Evolutionary conservation across 2,329 filamentous ascomycete species (phyloP).

Genomic region (Cercospora brassicicola): DNA sequence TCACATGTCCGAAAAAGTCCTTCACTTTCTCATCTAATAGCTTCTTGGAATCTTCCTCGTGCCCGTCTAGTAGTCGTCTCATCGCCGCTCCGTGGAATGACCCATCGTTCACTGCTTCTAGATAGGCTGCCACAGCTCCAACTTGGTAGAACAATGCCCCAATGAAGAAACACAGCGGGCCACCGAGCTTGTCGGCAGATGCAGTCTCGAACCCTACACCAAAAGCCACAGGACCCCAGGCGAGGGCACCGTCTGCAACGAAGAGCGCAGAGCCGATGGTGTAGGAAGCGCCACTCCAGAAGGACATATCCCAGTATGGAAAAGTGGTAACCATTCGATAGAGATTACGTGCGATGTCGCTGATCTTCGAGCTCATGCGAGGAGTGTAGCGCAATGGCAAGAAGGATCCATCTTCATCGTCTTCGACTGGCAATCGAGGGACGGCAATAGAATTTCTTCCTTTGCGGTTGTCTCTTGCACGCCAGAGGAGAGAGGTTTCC

Average conservation of each 20-base stretch:
- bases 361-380: slow-evolving; percentile 14
- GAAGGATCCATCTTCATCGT: slow-evolving; percentile 9
- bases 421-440: slow-evolving; percentile 11
- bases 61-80: slow-evolving; percentile 31
- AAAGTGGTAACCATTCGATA: slow-evolving; percentile 32
- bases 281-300: slow-evolving; percentile 34
- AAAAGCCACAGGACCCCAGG: slow-evolving; percentile 29
- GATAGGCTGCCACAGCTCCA: slow-evolving; percentile 33
- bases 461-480: slow-evolving; percentile 31
- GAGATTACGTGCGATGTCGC: slow-evolving; percentile 18
- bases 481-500: slow-evolving; percentile 27
- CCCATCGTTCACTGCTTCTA: slow-evolving; percentile 38
- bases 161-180: slow-evolving; percentile 31
- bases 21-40: slow-evolving; percentile 35
- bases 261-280: slow-evolving; percentile 34
- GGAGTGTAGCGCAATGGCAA: slow-evolving; percentile 23
- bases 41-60: slow-evolving; percentile 31
- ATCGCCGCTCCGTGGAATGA: slow-evolving; percentile 34
- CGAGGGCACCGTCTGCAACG: slow-evolving; percentile 29
- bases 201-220: slow-evolving; percentile 21
- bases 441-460: slow-evolving; percentile 31
- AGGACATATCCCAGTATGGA: slow-evolving; percentile 38
- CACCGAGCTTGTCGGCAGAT: slow-evolving; percentile 27
- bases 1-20: slow-evolving; percentile 19
- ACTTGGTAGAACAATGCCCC: slow-evolving; percentile 35